phyloP scores from a whole-genome alignment of 1,284 basidiomycete genomes.

The Rhodotorula sp. region DNA sequence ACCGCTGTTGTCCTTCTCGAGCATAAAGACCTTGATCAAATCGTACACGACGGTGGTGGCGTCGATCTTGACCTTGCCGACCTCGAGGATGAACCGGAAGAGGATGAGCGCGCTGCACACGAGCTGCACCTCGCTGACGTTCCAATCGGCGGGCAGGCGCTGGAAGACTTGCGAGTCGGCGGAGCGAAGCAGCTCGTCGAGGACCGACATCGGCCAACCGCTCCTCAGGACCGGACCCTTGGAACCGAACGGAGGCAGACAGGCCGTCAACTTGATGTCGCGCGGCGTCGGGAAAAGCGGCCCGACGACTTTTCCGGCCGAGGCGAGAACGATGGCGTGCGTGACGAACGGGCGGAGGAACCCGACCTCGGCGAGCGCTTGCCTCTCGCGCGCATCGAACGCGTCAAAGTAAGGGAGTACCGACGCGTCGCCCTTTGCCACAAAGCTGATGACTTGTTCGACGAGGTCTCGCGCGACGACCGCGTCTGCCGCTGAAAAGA shows the following conservation, averaged over 20 bases:
- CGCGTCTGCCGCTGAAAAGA: slow-evolving; percentile 47
- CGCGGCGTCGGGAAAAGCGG: slow-evolving; percentile 47
- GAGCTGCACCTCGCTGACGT: slow-evolving; percentile 74
- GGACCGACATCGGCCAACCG: slow-evolving; percentile 71
- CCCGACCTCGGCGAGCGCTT: slow-evolving; percentile 33
- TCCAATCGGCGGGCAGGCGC: slow-evolving; percentile 68
- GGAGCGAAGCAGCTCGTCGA: slow-evolving; percentile 79
- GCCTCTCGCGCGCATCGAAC: slow-evolving; percentile 12
- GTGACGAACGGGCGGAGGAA: slow-evolving; percentile 52
- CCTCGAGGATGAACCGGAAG: slow-evolving; percentile 49
- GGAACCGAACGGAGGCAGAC: slow-evolving; percentile 41
- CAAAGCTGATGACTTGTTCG: slow-evolving; percentile 39
- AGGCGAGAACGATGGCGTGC: slow-evolving; percentile 48
- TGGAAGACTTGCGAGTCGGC: slow-evolving; percentile 70
- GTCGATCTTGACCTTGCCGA: neutral
- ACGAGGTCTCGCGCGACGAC: slow-evolving; percentile 49
- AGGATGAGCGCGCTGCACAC: slow-evolving; percentile 66
- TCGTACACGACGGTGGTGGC: slow-evolving; percentile 63
- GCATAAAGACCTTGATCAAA: slow-evolving; percentile 92
- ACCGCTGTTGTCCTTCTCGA: slow-evolving; percentile 62
- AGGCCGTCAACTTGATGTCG: slow-evolving; percentile 51
- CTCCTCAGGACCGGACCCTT: slow-evolving; percentile 63
- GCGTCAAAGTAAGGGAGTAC: slow-evolving; percentile 20
- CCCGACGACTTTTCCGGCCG: slow-evolving; percentile 46
- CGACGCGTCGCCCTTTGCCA: slow-evolving; percentile 1